Evolutionary conservation across 768 basidiomycete genomes (phyloP), one percentile per base, ranked within the genome.

Genomic region (Gymnopilus dilepis): DNA sequence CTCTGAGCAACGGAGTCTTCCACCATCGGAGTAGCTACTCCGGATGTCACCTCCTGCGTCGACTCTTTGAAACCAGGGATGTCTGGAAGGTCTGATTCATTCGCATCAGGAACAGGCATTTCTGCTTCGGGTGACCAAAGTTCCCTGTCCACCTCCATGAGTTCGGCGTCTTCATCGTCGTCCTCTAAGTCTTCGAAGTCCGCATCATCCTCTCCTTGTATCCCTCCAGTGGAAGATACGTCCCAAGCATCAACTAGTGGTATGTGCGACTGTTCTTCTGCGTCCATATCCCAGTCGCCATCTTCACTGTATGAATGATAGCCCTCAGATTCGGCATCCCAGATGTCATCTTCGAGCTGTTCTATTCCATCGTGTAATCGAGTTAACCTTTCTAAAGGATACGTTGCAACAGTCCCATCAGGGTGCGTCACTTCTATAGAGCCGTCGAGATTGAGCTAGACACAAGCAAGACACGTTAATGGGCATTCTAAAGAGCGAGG

Each of bases 311-410:
- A 75, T 7, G 79, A 74, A 19, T 79, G 77, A 6, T 80, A 79
- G 5, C 66, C 76, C 21, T 81, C 82, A n/a, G 81, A 75, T 28
- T 77, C 85, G 42, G 79, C 76, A 24, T 69, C 82, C 85, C 87
- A 89, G 26, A 83, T 71, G 55, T 86, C 86, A 59, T 89, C 87
- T 62, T 92, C 89, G 7, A 92, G 80, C 69, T 91, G 91, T 56
- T 94, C 93, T 38, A 91, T 79, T 22, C 89, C 90, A 73, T 95
- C 94, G 63, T 91, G 88, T 38, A 97, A 75, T 64, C 87, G 83
- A 9, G 90, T 92, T 50, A 96, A 72, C 22, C 88, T 84, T 57
- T 87, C 80, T 54, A 95, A 70, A 3, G 89, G 85, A 58, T 91
- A 86, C 11, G 77, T 71, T 19, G 73, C 73, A 1, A 76, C 72